Evolutionary conservation across 176 grass and related monocot species (phyloP).

Genomic region (Oryza punctata): DNA sequence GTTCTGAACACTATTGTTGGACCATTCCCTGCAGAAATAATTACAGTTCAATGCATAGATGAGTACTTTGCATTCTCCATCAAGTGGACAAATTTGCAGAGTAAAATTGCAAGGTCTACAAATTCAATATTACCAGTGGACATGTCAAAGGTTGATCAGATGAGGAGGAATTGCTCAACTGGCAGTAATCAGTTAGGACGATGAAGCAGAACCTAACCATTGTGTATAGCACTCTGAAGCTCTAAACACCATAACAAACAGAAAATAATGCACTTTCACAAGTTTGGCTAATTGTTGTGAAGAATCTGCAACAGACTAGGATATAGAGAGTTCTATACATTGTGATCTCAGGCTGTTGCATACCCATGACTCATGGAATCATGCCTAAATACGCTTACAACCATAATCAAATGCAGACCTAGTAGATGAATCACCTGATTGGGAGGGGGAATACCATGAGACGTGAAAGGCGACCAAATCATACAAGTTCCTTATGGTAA

Average conservation of each 20-base stretch:
- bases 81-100: neutral
- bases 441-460: conserved; percentile 5
- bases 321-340: neutral
- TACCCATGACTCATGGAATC: too few relatives aligned
- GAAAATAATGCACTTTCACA: conserved; percentile 6
- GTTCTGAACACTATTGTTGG: conserved; percentile 11
- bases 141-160: neutral
- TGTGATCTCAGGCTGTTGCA: too few relatives aligned
- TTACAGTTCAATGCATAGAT: neutral
- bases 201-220: neutral
- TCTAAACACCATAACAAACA: neutral
- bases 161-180: neutral
- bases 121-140: neutral
- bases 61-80: neutral
- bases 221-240: neutral
- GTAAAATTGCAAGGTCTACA: neutral
- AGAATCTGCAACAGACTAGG: neutral
- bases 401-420: neutral
- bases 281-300: conserved; percentile 6
- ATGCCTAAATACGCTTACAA: neutral
- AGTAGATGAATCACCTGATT: conserved; percentile 4
- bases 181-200: neutral
- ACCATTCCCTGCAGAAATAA: conserved; percentile 7
- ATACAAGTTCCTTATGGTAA: neutral
- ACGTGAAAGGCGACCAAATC: neutral